Evolutionary conservation across 768 basidiomycete species (phyloP), one percentile per base, ranked within the genome.

Genomic region (Leccinum subgranulosum): DNA sequence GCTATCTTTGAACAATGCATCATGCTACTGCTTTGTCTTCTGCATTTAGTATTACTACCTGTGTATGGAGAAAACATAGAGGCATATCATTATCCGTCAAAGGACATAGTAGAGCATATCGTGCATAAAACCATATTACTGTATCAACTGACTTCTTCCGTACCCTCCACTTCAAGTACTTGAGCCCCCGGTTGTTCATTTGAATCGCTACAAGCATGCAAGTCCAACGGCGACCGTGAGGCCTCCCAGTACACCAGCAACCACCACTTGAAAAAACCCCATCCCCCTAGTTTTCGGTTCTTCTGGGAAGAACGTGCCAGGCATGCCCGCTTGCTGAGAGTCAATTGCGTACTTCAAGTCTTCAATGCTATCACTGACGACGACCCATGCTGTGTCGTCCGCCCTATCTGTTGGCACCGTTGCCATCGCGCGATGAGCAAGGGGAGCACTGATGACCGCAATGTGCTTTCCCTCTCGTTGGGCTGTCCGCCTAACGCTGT

Each of bases 231-330:
- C 65, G 31, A 69, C 70, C 31, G 65, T 53, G n/a, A 75, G 60
- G 41, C 74, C 72, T 2, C 72, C 72, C 36, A 73, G 15, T 10
- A 65, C 52, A 48, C 72, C 74, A n/a, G 72, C 73, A 51, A 73
- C 29, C 29, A 60, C 59, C 52, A 74, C 64, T 50, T 75, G 72
- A 61, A 75, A 56, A 64, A 73, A 74, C 25, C 62, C 62, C 33
- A 64, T 48, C 46, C 67, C 60, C 47, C 56, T 64, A 9, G 53
- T 51, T 34, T 51, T 61, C 8, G 55, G 51, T 48, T 61, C 60
- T 10, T 70, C 65, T 6, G 45, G 49, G 51, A 72, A 64, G 33
- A 72, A 57, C 29, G 61, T 64, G 9, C 73, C 73, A 21, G 73
- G 71, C 73, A 72, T 73, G 4, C 66, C 63, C 7, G 59, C 60